Evolutionary conservation across 78 protist genomes (phyloP).

Genomic region (Creolimax fragrantissima): DNA sequence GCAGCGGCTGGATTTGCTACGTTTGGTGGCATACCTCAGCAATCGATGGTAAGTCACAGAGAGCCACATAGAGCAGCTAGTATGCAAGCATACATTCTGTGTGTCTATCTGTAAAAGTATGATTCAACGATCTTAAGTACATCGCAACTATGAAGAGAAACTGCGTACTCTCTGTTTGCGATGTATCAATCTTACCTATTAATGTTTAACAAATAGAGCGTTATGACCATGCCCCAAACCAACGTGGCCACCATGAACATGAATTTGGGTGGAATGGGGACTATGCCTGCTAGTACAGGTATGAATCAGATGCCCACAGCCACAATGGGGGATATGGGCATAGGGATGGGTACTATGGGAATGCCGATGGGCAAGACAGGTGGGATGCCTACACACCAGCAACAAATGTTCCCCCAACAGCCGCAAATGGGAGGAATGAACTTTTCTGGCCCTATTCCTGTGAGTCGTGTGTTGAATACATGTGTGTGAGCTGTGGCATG

Average conservation of each 20-base stretch:
- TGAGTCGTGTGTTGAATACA: not conserved
- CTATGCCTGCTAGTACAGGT: not conserved
- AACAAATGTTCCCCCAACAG: not conserved
- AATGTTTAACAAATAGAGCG: not conserved
- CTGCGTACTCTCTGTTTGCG: not conserved
- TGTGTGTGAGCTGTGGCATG: not conserved
- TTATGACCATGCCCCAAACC: not conserved
- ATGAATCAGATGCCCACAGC: not conserved
- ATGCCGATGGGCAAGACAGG: not conserved
- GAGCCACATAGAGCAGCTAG: not conserved
- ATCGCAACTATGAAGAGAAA: not conserved
- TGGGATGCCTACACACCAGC: not conserved
- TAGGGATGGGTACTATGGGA: not conserved
- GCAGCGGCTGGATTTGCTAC: not conserved
- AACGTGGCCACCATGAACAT: not conserved
- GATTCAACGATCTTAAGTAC: not conserved
- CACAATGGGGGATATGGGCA: not conserved
- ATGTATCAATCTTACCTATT: too few relatives aligned
- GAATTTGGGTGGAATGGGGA: not conserved
- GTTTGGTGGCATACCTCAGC: not conserved
- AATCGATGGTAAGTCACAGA: not conserved
- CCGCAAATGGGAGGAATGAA: not conserved
- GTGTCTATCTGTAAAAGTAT: too few relatives aligned
- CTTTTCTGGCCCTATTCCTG: not conserved
- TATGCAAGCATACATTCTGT: not conserved